Evolutionary conservation across 2,329 filamentous ascomycete genomes (phyloP).

Genomic region (Exophiala sp.): DNA sequence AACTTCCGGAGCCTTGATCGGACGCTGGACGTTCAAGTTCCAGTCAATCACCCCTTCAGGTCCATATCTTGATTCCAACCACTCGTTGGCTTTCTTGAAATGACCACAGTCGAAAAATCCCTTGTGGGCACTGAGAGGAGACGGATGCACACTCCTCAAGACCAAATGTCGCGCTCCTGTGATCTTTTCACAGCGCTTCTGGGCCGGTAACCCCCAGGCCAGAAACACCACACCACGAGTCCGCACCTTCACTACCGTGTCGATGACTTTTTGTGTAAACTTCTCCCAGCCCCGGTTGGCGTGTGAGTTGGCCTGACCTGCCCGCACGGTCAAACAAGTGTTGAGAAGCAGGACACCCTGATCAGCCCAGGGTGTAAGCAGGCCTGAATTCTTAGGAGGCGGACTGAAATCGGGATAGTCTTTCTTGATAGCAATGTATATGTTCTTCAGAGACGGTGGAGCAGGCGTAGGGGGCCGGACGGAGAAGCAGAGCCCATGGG

Average conservation of each 20-base stretch:
- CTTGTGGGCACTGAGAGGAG: constrained; percentile 74
- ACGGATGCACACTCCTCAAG: constrained; percentile 82
- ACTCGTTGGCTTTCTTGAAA: constrained; percentile 76
- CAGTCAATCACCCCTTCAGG: constrained; percentile 78
- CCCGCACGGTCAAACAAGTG: constrained; percentile 87
- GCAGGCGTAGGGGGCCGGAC: constrained; percentile 82
- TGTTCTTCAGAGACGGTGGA: constrained; percentile 86
- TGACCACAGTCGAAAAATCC: constrained; percentile 82
- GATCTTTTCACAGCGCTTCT: constrained; percentile 68
- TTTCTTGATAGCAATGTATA: constrained; percentile 79
- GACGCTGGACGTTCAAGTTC: constrained; percentile 50
- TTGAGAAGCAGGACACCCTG: constrained; percentile 90
- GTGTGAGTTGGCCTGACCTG: constrained; percentile 81
- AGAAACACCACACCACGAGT: constrained; percentile 84
- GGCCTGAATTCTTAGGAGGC: constrained; percentile 71
- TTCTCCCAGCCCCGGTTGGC: constrained; percentile 83
- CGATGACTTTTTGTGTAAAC: constrained; percentile 87
- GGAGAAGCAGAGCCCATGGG: constrained; percentile 92
- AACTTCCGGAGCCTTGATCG: constrained; percentile 17
- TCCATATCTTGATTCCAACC: constrained; percentile 74
- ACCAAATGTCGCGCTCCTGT: constrained; percentile 65
- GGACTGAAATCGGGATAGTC: constrained; percentile 76
- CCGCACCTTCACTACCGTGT: constrained; percentile 71
- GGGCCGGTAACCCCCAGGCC: constrained; percentile 85
- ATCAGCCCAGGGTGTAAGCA: constrained; percentile 89